Conservation (phyloP, 2,329 filamentous ascomycete genomes). For the Microcyclospora tardicrescens region DNA sequence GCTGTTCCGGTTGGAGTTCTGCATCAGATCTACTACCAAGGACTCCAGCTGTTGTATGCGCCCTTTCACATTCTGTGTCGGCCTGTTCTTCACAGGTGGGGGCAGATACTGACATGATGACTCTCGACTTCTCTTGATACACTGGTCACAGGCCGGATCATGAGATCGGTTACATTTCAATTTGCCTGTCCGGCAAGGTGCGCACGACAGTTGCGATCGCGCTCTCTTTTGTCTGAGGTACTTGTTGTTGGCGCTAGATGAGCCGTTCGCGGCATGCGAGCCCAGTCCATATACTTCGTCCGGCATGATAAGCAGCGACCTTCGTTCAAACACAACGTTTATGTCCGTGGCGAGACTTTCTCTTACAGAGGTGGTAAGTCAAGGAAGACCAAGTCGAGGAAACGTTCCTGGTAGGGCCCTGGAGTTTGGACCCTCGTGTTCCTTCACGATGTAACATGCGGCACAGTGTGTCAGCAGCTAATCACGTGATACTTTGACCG, state of each 20-base stretch:
- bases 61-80: slow-evolving; percentile 22
- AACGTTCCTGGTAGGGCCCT: no score
- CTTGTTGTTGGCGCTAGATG: slow-evolving; percentile 1
- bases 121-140: slow-evolving; percentile 22
- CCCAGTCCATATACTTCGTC: no score
- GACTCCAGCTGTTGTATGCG: slow-evolving; percentile 23
- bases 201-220: slow-evolving; percentile 24
- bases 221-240: slow-evolving; percentile 25
- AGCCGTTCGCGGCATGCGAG: no score
- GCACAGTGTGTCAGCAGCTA: no score
- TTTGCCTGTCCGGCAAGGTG: slow-evolving; percentile 24
- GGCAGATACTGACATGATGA: slow-evolving; percentile 20
- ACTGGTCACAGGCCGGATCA: slow-evolving; percentile 25
- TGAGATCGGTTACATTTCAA: slow-evolving; percentile 23
- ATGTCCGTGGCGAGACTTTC: no score
- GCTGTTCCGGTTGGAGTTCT: slow-evolving; percentile 11
- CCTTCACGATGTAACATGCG: no score
- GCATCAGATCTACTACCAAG: slow-evolving; percentile 24
- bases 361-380: no score
- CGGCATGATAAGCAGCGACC: no score
- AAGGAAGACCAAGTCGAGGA: no score
- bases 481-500: neutral
- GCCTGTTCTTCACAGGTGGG: slow-evolving; percentile 16
- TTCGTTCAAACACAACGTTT: no score
- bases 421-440: no score